Percentiles rank a stretch among this genome's conserved stretches.
These are phyloP conservation scores for Triticum monococcum DNA, from an alignment of 176 grass and related monocot genomes.

Conservation along the genomic window DNA sequence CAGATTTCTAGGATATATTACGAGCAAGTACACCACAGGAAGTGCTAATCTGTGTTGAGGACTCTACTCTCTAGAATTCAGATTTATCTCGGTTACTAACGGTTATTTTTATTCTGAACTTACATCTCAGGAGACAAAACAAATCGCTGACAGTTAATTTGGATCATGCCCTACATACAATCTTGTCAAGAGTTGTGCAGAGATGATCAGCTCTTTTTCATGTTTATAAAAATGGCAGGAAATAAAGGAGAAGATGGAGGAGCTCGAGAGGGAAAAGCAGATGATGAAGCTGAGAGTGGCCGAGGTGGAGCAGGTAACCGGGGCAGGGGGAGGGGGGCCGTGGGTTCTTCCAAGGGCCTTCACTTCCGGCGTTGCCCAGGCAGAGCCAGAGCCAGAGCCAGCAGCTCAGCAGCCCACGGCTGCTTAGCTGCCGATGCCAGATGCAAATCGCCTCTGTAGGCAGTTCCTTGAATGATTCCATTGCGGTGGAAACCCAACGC, in stretches of 20 bases:
- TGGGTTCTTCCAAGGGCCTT: slow-evolving; percentile 33
- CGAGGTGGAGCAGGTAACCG: slow-evolving; percentile 54
- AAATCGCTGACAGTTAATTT: background rate
- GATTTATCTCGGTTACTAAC: background rate
- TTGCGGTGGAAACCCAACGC: background rate
- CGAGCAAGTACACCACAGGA: background rate
- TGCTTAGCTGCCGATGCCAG: slow-evolving; percentile 13
- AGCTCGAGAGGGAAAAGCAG: slow-evolving; percentile 52
- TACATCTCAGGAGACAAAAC: background rate
- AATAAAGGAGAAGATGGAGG: slow-evolving; percentile 63
- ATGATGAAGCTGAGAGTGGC: slow-evolving; percentile 52
- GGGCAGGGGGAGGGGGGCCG: background rate
- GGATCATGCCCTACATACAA: background rate
- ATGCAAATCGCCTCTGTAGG: slow-evolving; percentile 15
- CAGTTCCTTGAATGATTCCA: slow-evolving; percentile 9
- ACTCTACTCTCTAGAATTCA: background rate
- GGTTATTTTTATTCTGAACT: background rate
- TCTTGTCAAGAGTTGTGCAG: background rate
- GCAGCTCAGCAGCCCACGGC: slow-evolving; percentile 13
- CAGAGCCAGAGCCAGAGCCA: slow-evolving; percentile 15
- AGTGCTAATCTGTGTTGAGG: background rate
- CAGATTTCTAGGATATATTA: background rate
- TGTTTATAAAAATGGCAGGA: slow-evolving; percentile 38
- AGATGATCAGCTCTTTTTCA: background rate
- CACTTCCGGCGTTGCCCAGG: slow-evolving; percentile 28